A percentile compares a stretch with the other conserved stretches of the same genome.
Evolutionary conservation across 1,139 yeast genomes (phyloP).

Genomic region (Hansenula lynferdii): DNA sequence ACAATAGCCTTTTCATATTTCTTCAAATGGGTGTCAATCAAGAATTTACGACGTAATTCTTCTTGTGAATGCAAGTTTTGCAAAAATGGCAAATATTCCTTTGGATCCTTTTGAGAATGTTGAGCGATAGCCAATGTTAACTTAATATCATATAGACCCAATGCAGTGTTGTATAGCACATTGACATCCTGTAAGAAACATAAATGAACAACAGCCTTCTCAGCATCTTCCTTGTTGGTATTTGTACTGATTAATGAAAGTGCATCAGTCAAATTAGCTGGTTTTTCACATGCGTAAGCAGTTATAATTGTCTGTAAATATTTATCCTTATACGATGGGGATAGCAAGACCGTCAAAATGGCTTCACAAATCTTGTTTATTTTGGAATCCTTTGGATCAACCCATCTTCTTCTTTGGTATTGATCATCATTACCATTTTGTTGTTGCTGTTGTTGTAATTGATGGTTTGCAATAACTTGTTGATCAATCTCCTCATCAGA

Average conservation of each 20-base stretch:
- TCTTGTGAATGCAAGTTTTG: conserved; percentile 70
- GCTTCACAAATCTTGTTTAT: conserved; percentile 76
- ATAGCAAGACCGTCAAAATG: conserved; percentile 49
- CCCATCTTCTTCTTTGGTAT: conserved; percentile 31
- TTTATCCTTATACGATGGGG: conserved; percentile 46
- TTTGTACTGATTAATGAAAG: conserved; percentile 52
- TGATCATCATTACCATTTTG: conserved; percentile 22
- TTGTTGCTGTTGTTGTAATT: conserved; percentile 10
- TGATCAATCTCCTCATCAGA: conserved; percentile 28
- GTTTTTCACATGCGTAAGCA: conserved; percentile 88
- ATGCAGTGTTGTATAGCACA: conserved; percentile 69
- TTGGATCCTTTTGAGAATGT: conserved; percentile 96
- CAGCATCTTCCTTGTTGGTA: conserved; percentile 41
- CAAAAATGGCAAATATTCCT: conserved; percentile 90
- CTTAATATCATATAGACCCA: conserved; percentile 79
- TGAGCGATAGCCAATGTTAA: conserved; percentile 85
- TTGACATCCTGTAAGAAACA: conserved; percentile 92
- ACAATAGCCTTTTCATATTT: conserved; percentile 62
- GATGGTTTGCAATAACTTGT: conserved; percentile 22
- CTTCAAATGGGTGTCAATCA: conserved; percentile 77
- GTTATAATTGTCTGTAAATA: conserved; percentile 81
- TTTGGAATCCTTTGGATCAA: conserved; percentile 46
- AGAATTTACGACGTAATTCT: conserved; percentile 62
- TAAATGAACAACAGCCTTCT: conserved; percentile 71
- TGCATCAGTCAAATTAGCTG: conserved; percentile 79